These are phyloP conservation scores for Chaetoscypha palmicola DNA, from an alignment of 2,329 filamentous ascomycete genomes.

Conservation along the genomic window DNA sequence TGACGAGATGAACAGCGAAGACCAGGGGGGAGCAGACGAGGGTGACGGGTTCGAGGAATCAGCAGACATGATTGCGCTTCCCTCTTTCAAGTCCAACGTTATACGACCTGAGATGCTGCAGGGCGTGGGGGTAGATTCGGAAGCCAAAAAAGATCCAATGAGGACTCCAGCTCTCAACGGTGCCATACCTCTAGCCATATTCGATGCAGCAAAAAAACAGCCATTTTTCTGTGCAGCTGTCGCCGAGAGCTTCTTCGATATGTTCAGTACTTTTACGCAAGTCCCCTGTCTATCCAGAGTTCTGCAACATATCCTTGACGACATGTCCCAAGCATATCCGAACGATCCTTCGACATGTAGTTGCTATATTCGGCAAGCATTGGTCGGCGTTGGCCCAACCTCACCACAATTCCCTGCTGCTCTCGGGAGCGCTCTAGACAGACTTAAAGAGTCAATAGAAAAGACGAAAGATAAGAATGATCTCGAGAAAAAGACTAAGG, in stretches of 20 bases:
- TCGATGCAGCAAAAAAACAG: constrained; percentile 77
- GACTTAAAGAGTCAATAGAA: constrained; percentile 48
- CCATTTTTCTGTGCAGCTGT: constrained; percentile 59
- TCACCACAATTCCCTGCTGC: constrained; percentile 68
- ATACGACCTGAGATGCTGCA: constrained; percentile 41
- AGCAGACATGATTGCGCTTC: constrained; percentile 51
- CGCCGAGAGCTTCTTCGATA: constrained; percentile 71
- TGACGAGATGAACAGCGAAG: constrained; percentile 37
- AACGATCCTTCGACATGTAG: constrained; percentile 56
- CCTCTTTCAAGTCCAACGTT: constrained; percentile 37
- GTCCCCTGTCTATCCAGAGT: constrained; percentile 60
- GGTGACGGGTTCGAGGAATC: constrained; percentile 22
- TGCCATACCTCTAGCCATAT: constrained; percentile 89
- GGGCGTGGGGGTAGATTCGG: constrained; percentile 47
- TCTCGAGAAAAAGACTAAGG: constrained; percentile 42
- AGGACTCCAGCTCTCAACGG: constrained; percentile 78
- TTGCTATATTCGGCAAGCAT: constrained; percentile 64
- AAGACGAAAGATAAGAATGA: constrained; percentile 38
- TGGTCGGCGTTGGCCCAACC: constrained; percentile 55
- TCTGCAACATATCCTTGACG: constrained; percentile 64
- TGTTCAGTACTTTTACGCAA: constrained; percentile 64
- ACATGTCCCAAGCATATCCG: constrained; percentile 54
- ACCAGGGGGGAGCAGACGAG: constrained; percentile 8
- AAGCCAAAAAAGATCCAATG: constrained; percentile 30
- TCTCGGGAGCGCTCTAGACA: constrained; percentile 56